Base-by-base conservation (phyloP, 148 eudicot species). In the Cornus controversa region DNA sequence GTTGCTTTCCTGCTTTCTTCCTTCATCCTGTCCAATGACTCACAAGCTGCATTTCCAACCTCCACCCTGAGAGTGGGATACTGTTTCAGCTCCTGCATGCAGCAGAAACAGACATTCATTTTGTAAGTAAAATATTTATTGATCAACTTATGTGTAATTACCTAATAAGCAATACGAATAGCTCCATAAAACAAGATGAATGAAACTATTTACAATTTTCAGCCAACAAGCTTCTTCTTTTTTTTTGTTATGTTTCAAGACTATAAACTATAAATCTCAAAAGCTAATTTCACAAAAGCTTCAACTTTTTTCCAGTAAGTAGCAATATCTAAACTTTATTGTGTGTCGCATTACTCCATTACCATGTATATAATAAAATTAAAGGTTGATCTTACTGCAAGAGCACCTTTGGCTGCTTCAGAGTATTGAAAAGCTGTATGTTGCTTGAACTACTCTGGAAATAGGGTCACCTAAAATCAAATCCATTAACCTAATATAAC, bases 1-100 rank as follows among this genome's bases (percentile, higher is more conserved):
- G 62, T 50, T 66, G 81, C 72, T 24, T 70, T 82, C 78, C 67
- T 82, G 75, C 84, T 82, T 69, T 82, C 84, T 36, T 67, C 71
- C 18, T 74, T 72, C 64, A 78, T 68, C 70, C 77, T 78, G 24
- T 82, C 84, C 77, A 82, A 50, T n/a, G 84, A 67, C 69, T 78
- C 84, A 47, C 62, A 18, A 15, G 78, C 78, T 42, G 84, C 84
- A 60, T 66, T 72, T 5, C 54, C 74, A 7, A 82, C 72, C 50
- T 78, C 78, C 37, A 76, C 67, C 66, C 69, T 72, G n/a, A 82
- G 74, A 10, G 66, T 42, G 27, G 84, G 84, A 45, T 68, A 82
- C 22, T 77, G 84, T 63, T 70, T 82, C 18, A 82, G 68, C 57
- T 82, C 81, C 84, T 82, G 76, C 50, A 31, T n/a, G 64, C 24